Evolutionary conservation across 2,329 filamentous ascomycete genomes (phyloP).

Genomic region (Trichoderma afroharzianum): DNA sequence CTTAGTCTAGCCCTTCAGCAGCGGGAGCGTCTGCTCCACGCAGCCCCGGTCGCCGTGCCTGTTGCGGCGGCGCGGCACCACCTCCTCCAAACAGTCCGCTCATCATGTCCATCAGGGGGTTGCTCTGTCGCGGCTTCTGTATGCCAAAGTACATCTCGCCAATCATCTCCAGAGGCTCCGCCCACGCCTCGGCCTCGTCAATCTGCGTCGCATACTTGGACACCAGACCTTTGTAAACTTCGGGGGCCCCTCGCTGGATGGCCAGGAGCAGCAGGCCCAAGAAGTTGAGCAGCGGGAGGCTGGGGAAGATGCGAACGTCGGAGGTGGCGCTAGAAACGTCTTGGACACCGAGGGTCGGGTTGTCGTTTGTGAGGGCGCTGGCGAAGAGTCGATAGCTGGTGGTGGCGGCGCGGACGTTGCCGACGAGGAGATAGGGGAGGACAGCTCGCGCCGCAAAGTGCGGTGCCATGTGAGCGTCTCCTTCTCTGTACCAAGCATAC

Average conservation of each 20-base stretch:
- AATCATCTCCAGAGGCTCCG: slow-evolving; percentile 77
- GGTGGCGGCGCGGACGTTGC: slow-evolving; percentile 89
- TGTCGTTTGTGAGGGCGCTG: slow-evolving; percentile 38
- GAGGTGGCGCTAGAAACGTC: slow-evolving; percentile 71
- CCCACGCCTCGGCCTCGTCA: slow-evolving; percentile 74
- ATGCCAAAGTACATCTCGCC: slow-evolving; percentile 98
- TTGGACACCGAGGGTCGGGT: slow-evolving; percentile 64
- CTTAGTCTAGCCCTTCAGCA: slow-evolving; percentile 58
- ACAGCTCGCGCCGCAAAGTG: slow-evolving; percentile 82
- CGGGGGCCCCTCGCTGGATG: slow-evolving; percentile 72
- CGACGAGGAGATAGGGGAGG: slow-evolving; percentile 84
- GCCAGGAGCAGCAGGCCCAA: slow-evolving; percentile 78
- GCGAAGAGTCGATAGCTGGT: slow-evolving; percentile 66
- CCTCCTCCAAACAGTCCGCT: slow-evolving; percentile 86
- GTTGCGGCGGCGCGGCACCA: slow-evolving; percentile 42
- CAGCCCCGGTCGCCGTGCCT: slow-evolving; percentile 40
- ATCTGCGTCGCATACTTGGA: slow-evolving; percentile 78
- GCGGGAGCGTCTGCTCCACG: slow-evolving; percentile 41
- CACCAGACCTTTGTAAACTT: slow-evolving; percentile 77
- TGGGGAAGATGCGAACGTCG: slow-evolving; percentile 80
- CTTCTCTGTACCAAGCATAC: slow-evolving; percentile 89
- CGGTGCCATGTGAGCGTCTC: slow-evolving; percentile 82
- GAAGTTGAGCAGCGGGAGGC: slow-evolving; percentile 93
- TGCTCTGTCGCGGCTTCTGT: slow-evolving; percentile 80
- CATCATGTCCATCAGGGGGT: slow-evolving; percentile 98